These are phyloP conservation scores for Pythium angustatum DNA, from an alignment of 352 stramenopile species.

Conservation along the genomic window DNA sequence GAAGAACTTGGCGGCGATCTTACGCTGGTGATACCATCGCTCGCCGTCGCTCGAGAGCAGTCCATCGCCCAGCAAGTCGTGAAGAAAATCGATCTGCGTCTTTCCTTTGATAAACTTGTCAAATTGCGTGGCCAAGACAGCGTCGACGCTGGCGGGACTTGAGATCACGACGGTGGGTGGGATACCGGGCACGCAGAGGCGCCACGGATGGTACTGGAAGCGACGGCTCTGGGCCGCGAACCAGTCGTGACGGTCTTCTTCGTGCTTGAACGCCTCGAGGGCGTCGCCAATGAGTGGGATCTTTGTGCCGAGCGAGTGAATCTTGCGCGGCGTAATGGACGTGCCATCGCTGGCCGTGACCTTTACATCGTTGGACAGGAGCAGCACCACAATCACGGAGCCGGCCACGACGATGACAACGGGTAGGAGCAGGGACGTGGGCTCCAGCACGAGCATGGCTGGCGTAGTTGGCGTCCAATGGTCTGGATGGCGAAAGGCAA, in stretches of 20 bases:
- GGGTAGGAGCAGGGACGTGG: too few relatives aligned
- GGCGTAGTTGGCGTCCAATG: too few relatives aligned
- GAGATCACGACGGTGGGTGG: not conserved
- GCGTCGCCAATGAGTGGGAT: not conserved
- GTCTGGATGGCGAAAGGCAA: too few relatives aligned
- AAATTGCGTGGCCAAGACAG: not conserved
- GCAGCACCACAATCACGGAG: not conserved
- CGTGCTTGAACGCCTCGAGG: not conserved
- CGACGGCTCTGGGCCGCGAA: not conserved
- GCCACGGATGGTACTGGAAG: not conserved
- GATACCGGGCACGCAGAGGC: not conserved
- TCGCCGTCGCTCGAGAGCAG: not conserved
- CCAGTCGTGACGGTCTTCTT: not conserved
- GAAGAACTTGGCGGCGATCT: constrained; percentile 34
- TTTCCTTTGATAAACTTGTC: not conserved
- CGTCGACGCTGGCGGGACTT: not conserved
- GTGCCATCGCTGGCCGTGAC: not conserved
- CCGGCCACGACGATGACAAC: not conserved
- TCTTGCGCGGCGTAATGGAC: not conserved
- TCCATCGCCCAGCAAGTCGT: not conserved
- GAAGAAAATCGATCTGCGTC: not conserved
- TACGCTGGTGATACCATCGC: constrained; percentile 35
- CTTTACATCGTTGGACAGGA: not conserved
- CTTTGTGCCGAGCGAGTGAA: not conserved
- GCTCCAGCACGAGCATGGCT: too few relatives aligned